Percentiles rank a stretch among this genome's conserved stretches.
phyloP scores from a whole-genome alignment of 257 asterid genomes.

The Coffea canephora region DNA sequence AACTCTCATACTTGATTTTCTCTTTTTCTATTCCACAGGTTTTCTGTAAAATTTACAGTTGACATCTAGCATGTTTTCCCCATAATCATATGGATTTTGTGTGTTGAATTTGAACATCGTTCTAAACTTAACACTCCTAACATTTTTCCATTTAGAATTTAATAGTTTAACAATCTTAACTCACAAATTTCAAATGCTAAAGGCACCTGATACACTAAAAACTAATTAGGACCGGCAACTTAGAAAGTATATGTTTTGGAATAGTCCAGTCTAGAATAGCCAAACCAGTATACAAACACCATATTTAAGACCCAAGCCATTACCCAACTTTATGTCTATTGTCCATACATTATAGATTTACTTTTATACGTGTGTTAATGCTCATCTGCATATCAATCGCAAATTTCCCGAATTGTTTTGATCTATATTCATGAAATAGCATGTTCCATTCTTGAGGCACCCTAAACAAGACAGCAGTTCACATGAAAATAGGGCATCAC shows the following conservation, averaged over 20 bases:
- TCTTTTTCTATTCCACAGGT: not conserved
- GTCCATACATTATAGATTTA: no score
- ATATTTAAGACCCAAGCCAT: not conserved
- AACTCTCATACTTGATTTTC: no score
- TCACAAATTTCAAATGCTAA: not conserved
- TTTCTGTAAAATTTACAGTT: not conserved
- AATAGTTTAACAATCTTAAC: not conserved
- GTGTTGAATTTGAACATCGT: not conserved
- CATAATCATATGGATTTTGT: not conserved
- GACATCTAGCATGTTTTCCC: not conserved
- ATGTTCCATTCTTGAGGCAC: not conserved
- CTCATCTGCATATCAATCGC: not conserved
- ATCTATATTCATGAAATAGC: not conserved
- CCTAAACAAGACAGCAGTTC: not conserved
- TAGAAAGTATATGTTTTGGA: not conserved
- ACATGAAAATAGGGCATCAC: not conserved
- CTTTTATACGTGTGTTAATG: no score
- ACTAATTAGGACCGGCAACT: not conserved
- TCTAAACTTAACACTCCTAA: not conserved
- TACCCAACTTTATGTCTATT: not conserved
- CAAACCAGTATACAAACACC: not conserved
- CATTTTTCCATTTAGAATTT: not conserved
- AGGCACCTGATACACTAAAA: not conserved
- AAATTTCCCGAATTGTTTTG: not conserved
- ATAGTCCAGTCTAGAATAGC: not conserved